phyloP scores from a whole-genome alignment of 768 basidiomycete genomes.

The Macrolepiota dolichaula region DNA sequence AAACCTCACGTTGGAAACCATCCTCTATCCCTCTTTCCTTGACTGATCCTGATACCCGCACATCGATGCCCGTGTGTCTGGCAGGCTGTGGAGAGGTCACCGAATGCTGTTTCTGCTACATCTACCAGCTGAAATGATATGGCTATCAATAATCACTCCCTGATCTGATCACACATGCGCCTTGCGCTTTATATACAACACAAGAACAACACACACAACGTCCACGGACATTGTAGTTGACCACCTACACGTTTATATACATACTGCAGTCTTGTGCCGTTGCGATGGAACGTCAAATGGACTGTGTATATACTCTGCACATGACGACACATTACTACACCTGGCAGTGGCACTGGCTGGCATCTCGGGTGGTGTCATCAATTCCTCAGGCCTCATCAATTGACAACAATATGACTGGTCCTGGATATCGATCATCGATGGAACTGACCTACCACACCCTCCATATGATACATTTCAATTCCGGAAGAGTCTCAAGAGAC shows the following conservation, averaged over 20 bases:
- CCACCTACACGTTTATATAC: background rate
- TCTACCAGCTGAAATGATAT: background rate
- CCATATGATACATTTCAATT: background rate
- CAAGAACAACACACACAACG: no score
- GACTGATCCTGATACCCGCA: constrained; percentile 5
- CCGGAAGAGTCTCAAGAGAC: background rate
- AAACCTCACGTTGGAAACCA: constrained; percentile 1
- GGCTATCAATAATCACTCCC: background rate
- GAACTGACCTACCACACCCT: background rate
- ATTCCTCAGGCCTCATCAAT: background rate
- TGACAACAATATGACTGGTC: background rate
- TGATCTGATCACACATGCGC: background rate
- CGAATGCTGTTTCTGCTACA: background rate
- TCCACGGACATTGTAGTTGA: background rate
- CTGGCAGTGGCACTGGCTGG: background rate
- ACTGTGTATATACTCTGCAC: no score
- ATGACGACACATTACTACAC: background rate
- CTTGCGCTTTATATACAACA: background rate
- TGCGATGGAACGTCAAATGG: background rate
- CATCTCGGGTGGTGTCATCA: background rate
- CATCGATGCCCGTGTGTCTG: background rate
- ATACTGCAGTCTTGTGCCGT: background rate
- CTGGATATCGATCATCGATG: background rate
- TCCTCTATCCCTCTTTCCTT: background rate
- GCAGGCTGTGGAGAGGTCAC: no score